Evolutionary conservation across 2,329 filamentous ascomycete species (phyloP).

Genomic region (Alternaria conjuncta): DNA sequence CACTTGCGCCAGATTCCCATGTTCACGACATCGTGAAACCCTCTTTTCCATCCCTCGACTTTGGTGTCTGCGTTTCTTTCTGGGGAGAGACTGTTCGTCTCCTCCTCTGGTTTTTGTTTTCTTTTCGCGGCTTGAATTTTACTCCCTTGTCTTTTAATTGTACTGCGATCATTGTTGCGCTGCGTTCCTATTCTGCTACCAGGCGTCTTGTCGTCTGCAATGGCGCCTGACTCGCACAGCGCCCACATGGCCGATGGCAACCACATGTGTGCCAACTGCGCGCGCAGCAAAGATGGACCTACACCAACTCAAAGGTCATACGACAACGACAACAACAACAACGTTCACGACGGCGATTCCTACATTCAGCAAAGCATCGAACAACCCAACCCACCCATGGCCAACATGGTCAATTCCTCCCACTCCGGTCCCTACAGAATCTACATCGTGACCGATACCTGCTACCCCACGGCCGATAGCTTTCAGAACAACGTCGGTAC

Average conservation of each 20-base stretch:
- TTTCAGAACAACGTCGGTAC: constrained; percentile 26
- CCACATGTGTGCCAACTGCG: not conserved
- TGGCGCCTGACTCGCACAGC: constrained; percentile 4
- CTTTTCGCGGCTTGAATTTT: not conserved
- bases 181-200: not conserved
- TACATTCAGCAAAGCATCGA: constrained; percentile 15
- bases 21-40: constrained; percentile 8
- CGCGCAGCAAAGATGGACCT: constrained; percentile 4
- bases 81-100: not conserved
- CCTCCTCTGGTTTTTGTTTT: not conserved
- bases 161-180: not conserved
- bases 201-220: not conserved
- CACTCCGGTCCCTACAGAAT: constrained; percentile 11
- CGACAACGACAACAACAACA: constrained; percentile 1
- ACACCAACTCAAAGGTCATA: constrained; percentile 13
- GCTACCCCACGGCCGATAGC: constrained; percentile 21
- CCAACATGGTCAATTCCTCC: not conserved
- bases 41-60: not conserved
- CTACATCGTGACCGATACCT: constrained; percentile 32
- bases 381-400: constrained; percentile 3
- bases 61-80: not conserved
- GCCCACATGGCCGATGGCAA: not conserved
- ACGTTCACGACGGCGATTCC: not conserved
- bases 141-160: not conserved
- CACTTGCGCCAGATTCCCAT: constrained; percentile 12